Evolutionary conservation across 1,139 yeast genomes (phyloP).

Genomic region (Saccharomyces hybrid): DNA sequence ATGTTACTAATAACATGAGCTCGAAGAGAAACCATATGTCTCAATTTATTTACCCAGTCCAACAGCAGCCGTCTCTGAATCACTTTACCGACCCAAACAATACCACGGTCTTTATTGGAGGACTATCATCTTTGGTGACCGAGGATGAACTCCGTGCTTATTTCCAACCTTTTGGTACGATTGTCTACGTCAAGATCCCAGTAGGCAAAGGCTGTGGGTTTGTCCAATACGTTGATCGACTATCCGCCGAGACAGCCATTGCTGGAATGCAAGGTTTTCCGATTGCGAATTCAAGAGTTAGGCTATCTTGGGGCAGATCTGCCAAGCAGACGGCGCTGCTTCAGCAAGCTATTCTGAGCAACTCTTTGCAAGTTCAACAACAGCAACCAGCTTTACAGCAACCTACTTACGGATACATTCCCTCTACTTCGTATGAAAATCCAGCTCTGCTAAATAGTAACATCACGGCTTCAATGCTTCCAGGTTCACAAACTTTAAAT

Average conservation of each 20-base stretch:
- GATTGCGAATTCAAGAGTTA: conserved; percentile 58
- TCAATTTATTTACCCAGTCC: conserved; percentile 23
- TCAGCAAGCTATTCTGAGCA: conserved; percentile 13
- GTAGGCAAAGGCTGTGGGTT: conserved; percentile 69
- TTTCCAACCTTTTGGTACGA: conserved; percentile 59
- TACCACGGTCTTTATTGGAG: conserved; percentile 71
- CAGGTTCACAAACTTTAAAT: conserved; percentile 11
- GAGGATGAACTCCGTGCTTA: conserved; percentile 53
- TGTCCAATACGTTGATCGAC: conserved; percentile 54
- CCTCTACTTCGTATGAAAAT: neutral
- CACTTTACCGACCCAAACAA: conserved; percentile 58
- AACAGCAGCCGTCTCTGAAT: conserved; percentile 36
- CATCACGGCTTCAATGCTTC: conserved; percentile 8
- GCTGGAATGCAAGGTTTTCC: conserved; percentile 67
- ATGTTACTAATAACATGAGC: neutral
- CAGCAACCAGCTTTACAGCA: conserved; percentile 14
- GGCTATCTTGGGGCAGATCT: conserved; percentile 66
- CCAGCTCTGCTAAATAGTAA: neutral
- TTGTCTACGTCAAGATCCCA: conserved; percentile 61
- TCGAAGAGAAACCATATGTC: conserved; percentile 7
- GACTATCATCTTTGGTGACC: conserved; percentile 50
- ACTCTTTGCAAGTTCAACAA: conserved; percentile 7
- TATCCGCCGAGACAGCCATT: conserved; percentile 67
- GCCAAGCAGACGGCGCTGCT: conserved; percentile 14
- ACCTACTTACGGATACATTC: conserved; percentile 9